A percentile compares a stretch with the other conserved stretches of the same genome.
These are phyloP conservation scores for Conoideocrella luteorostrata DNA, from an alignment of 2,329 filamentous ascomycete species.

Conservation along the genomic window DNA sequence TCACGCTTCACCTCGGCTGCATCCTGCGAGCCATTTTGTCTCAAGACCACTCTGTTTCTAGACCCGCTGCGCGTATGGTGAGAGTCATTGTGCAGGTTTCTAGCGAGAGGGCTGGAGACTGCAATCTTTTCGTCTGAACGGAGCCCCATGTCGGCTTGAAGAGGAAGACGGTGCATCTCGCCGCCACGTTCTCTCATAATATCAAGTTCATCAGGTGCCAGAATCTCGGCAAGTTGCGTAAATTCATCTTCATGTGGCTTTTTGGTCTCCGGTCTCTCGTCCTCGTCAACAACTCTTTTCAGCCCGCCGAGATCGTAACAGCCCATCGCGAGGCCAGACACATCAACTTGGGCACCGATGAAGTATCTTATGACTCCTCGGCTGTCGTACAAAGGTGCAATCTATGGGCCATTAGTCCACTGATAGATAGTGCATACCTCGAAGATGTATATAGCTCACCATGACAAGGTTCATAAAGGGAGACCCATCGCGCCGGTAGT, in stretches of 20 bases:
- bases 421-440: slow-evolving; percentile 30
- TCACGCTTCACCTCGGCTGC: not conserved
- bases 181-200: slow-evolving; percentile 57
- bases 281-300: slow-evolving; percentile 31
- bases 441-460: slow-evolving; percentile 28
- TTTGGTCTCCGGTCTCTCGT: slow-evolving; percentile 4
- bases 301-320: slow-evolving; percentile 59
- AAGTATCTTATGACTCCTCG: slow-evolving; percentile 60
- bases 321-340: slow-evolving; percentile 62
- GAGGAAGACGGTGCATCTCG: slow-evolving; percentile 46
- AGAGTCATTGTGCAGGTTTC: not conserved
- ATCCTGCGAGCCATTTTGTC: not conserved
- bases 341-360: slow-evolving; percentile 66
- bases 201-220: slow-evolving; percentile 60
- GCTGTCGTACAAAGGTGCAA: slow-evolving; percentile 61
- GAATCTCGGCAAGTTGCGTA: slow-evolving; percentile 59
- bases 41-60: slow-evolving; percentile 13
- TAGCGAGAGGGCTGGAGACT: not conserved
- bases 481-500: slow-evolving; percentile 71
- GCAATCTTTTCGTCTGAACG: slow-evolving; percentile 6
- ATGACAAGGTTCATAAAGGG: slow-evolving; percentile 73
- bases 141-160: slow-evolving; percentile 4
- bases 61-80: slow-evolving; percentile 4
- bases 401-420: slow-evolving; percentile 47
- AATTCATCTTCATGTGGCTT: slow-evolving; percentile 50